Evolutionary conservation across 2,329 filamentous ascomycete genomes (phyloP).

Genomic region (Hansfordia pulvinata): DNA sequence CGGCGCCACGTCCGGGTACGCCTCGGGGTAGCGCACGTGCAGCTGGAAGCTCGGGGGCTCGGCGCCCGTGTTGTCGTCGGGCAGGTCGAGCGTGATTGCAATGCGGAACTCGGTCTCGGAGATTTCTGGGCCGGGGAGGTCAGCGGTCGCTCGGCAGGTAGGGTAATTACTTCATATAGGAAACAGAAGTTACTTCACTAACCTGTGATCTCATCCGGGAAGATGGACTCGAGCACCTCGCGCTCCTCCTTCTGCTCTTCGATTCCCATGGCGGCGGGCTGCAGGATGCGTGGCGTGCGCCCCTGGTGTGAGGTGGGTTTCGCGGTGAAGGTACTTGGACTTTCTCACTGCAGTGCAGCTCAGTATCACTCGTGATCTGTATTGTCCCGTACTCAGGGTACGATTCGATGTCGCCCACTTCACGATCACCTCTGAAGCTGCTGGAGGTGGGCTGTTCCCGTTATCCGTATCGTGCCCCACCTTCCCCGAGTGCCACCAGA

Average conservation of each 20-base stretch:
- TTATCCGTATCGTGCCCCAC: too few species aligned
- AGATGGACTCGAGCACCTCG: constrained; percentile 96
- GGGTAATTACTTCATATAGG: not conserved
- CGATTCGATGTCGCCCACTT: too few species aligned
- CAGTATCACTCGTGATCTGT: too few species aligned
- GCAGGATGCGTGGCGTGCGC: too few species aligned
- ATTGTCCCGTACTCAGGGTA: too few species aligned
- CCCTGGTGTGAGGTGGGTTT: not conserved
- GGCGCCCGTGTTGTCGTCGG: constrained; percentile 45
- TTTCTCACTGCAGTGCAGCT: too few species aligned
- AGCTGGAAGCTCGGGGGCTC: constrained; percentile 64
- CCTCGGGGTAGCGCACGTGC: constrained; percentile 76
- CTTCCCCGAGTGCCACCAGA: too few species aligned
- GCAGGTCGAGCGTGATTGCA: constrained; percentile 70
- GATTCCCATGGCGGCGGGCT: constrained; percentile 37
- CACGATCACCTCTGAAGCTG: too few species aligned
- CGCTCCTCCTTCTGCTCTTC: constrained; percentile 95
- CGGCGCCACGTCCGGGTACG: constrained; percentile 81
- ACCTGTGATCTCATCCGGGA: constrained; percentile 95
- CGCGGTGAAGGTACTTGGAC: not conserved
- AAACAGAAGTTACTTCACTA: constrained; percentile 8
- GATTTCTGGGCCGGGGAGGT: constrained; percentile 46
- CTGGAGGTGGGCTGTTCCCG: too few species aligned
- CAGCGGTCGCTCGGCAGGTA: not conserved
- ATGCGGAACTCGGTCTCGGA: constrained; percentile 84